Base-by-base conservation (phyloP, 2,329 filamentous ascomycete species). In the Aspergillus carbonarius region DNA sequence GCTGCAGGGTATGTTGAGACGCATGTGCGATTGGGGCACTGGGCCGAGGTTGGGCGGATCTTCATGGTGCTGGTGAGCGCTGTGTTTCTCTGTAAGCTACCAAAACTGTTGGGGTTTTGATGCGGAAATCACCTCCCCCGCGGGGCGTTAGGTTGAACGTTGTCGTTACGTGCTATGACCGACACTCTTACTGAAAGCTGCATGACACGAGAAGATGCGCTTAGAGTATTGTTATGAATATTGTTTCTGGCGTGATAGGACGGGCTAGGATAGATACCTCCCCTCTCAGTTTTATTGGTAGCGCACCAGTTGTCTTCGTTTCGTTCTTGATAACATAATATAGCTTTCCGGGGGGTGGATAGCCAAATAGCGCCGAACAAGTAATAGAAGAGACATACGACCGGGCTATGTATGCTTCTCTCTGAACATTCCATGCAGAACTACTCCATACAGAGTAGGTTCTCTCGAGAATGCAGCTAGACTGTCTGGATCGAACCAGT, bases 21-120 rank as follows among this genome's bases (percentile, higher is more conserved):
- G 0, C 70, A 76, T 60, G 77, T 80, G 59, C 71, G 71, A 30
- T 64, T 79, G 35, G 69, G 70, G 12, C 77, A 77, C 54, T 79
- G 76, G 77, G 66, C 66, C 37, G 79, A 81, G 61, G 64, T 80
- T 56, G 72, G 72, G 9, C 71, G 77, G 63, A 77, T 81, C 56
- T 80, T 79, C 61, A 71, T 72, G 57, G 74, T 79, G 7, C 53
- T 79, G 52, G 61, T 69, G 12, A 64, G 71, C n/a, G 59, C 74
- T 39, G 75, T 65, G 30, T 63, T 75, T 37, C 53, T 78, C 27
- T 74, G 71, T 59, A 69, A 65, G 55, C 50, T 70, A 34, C 61
- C 61, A 10, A 63, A 69, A 56, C 60, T 72, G 44, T 34, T 70
- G 58, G 65, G 63, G 30, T 59, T 63, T n/a, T 65, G 12, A 57